Evolutionary conservation across 176 grass and related monocot species (phyloP).

Genomic region (Bromus sterilis): DNA sequence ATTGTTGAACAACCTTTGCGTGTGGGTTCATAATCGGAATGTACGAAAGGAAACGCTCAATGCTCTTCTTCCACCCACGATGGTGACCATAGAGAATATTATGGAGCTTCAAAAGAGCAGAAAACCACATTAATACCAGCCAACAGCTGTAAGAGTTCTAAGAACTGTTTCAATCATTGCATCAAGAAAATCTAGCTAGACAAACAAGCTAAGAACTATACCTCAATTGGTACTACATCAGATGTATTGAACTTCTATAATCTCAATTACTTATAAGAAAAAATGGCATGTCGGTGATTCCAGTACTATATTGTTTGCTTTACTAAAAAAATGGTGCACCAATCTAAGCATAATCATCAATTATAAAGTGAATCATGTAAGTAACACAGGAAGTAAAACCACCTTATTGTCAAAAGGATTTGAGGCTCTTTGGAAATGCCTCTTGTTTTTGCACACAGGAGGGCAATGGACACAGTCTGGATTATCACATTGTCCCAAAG

Average conservation of each 20-base stretch:
- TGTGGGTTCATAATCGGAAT: constrained; percentile 91
- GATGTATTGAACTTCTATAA: not conserved
- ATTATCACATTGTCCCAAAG: constrained; percentile 82
- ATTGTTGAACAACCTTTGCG: constrained; percentile 68
- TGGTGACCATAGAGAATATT: constrained; percentile 46
- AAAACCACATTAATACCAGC: constrained; percentile 2
- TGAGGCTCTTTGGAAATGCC: constrained; percentile 29
- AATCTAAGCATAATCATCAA: not conserved
- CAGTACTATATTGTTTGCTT: not conserved
- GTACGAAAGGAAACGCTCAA: constrained; percentile 40
- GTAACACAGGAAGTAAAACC: not conserved
- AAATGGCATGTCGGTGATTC: not conserved
- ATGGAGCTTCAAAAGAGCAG: constrained; percentile 50
- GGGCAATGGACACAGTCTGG: constrained; percentile 86
- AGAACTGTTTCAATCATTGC: not conserved
- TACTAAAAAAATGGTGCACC: not conserved
- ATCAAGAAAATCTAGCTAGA: not conserved
- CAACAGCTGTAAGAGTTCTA: not conserved
- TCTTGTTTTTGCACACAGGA: constrained; percentile 74
- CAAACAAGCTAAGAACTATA: constrained; percentile 21
- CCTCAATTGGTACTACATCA: not conserved
- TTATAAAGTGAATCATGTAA: not conserved
- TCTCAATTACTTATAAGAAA: not conserved
- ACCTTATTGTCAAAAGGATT: constrained; percentile 75
- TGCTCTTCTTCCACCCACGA: constrained; percentile 68